Percentiles rank a stretch among this genome's conserved stretches.
Evolutionary conservation across 768 basidiomycete genomes (phyloP).

Genomic region (Psilocybe subaeruginosa): DNA sequence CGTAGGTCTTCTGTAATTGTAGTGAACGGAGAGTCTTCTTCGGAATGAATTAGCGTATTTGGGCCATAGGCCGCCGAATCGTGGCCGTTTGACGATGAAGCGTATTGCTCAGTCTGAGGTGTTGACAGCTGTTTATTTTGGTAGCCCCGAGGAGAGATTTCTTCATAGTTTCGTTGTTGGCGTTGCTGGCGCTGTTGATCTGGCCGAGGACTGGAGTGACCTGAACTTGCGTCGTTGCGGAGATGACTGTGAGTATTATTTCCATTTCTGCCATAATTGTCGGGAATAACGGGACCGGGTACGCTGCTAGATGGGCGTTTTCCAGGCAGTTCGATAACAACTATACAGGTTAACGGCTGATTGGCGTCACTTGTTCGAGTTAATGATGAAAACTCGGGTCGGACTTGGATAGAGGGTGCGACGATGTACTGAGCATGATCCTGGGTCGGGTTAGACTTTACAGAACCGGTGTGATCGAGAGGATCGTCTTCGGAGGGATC

Average conservation of each 20-base stretch:
- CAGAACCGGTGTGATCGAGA: slow-evolving; percentile 58
- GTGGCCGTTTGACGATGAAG: slow-evolving; percentile 34
- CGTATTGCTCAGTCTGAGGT: slow-evolving; percentile 33
- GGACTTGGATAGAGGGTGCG: slow-evolving; percentile 91
- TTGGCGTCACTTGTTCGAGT: slow-evolving; percentile 68
- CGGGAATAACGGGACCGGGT: slow-evolving; percentile 56
- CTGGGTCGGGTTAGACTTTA: slow-evolving; percentile 44
- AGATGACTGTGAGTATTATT: slow-evolving; percentile 25
- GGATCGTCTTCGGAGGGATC: slow-evolving; percentile 89
- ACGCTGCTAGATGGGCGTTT: slow-evolving; percentile 57
- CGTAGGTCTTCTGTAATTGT: slow-evolving; percentile 88
- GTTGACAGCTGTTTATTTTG: slow-evolving; percentile 30
- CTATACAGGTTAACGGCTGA: slow-evolving; percentile 91
- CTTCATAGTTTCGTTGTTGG: slow-evolving; percentile 28
- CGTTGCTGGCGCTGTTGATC: slow-evolving; percentile 33
- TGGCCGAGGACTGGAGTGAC: slow-evolving; percentile 45
- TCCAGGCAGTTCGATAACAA: slow-evolving; percentile 89
- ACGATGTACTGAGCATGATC: slow-evolving; percentile 75
- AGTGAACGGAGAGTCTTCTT: slow-evolving; percentile 78
- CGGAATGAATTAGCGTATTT: slow-evolving; percentile 43
- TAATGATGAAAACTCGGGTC: slow-evolving; percentile 87
- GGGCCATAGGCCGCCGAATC: slow-evolving; percentile 31
- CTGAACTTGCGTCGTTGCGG: slow-evolving; percentile 34
- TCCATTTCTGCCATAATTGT: slow-evolving; percentile 41
- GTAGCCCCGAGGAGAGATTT: slow-evolving; percentile 28